Conservation (phyloP, 2,329 filamentous ascomycete genomes). For the Hyphodiscus sp. region DNA sequence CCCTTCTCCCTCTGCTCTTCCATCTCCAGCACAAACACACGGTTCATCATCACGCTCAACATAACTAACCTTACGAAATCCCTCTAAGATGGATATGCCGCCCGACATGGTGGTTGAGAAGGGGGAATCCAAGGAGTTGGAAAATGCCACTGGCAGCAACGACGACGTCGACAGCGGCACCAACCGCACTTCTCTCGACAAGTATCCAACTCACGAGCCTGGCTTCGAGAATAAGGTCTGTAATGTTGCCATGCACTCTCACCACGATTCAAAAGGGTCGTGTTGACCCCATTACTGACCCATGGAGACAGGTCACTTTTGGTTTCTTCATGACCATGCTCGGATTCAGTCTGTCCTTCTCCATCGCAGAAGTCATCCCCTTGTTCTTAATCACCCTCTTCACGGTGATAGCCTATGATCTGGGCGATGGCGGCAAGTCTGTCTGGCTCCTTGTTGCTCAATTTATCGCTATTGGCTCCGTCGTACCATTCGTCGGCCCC, state of each 20-base stretch:
- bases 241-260: too few relatives aligned
- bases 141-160: too few relatives aligned
- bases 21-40: too few relatives aligned
- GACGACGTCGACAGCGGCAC: too few relatives aligned
- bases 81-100: too few relatives aligned
- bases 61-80: too few relatives aligned
- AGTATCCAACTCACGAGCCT: too few relatives aligned
- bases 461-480: conserved; percentile 3
- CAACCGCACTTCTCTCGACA: too few relatives aligned
- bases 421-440: background rate
- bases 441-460: conserved; percentile 7
- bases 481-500: conserved; percentile 8
- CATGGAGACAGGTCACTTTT: conserved; percentile 27
- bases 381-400: conserved; percentile 14
- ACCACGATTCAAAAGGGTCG: too few relatives aligned
- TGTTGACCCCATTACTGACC: too few relatives aligned
- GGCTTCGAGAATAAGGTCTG: background rate
- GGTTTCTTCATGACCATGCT: conserved; percentile 13
- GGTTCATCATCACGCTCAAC: too few relatives aligned
- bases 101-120: background rate
- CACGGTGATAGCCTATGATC: conserved; percentile 11
- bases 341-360: conserved; percentile 10
- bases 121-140: background rate
- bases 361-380: conserved; percentile 11
- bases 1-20: too few relatives aligned